These are phyloP conservation scores for Plasmodium yoelii DNA, from an alignment of 169 alveolate species.

Conservation along the genomic window DNA sequence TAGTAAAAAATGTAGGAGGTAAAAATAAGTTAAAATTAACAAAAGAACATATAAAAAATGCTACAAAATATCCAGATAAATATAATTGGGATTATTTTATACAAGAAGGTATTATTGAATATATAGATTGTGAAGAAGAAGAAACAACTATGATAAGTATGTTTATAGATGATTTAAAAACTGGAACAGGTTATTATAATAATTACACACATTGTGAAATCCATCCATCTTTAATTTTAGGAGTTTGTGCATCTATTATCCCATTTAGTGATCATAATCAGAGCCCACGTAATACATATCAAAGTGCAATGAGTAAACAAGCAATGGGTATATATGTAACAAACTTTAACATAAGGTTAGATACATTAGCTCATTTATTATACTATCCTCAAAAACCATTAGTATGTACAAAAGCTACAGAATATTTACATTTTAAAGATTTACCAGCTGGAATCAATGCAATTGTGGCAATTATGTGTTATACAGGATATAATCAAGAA, in stretches of 20 bases:
- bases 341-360: slow-evolving; percentile 98
- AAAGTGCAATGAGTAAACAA: slow-evolving; percentile 99
- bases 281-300: slow-evolving; percentile 99
- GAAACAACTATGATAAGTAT: slow-evolving; percentile 99
- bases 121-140: slow-evolving; percentile 99
- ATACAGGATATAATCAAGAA: slow-evolving; percentile 99
- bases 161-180: slow-evolving; percentile 94
- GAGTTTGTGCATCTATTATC: slow-evolving; percentile 99
- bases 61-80: slow-evolving; percentile 59
- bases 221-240: slow-evolving; percentile 99
- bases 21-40: slow-evolving; percentile 89
- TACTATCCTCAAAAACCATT: slow-evolving; percentile 99
- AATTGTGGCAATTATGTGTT: slow-evolving; percentile 98
- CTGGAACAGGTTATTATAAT: slow-evolving; percentile 87
- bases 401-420: slow-evolving; percentile 98
- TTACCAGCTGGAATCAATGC: slow-evolving; percentile 99
- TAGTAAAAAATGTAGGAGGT: slow-evolving; percentile 90
- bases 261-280: slow-evolving; percentile 99
- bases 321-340: slow-evolving; percentile 99
- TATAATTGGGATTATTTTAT: slow-evolving; percentile 91
- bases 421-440: slow-evolving; percentile 97
- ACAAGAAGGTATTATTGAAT: slow-evolving; percentile 97
- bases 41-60: slow-evolving; percentile 85
- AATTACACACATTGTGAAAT: slow-evolving; percentile 99
- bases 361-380: slow-evolving; percentile 97